These are phyloP conservation scores for Leishmania braziliensis DNA, from an alignment of 208 protist genomes.

Conservation along the genomic window DNA sequence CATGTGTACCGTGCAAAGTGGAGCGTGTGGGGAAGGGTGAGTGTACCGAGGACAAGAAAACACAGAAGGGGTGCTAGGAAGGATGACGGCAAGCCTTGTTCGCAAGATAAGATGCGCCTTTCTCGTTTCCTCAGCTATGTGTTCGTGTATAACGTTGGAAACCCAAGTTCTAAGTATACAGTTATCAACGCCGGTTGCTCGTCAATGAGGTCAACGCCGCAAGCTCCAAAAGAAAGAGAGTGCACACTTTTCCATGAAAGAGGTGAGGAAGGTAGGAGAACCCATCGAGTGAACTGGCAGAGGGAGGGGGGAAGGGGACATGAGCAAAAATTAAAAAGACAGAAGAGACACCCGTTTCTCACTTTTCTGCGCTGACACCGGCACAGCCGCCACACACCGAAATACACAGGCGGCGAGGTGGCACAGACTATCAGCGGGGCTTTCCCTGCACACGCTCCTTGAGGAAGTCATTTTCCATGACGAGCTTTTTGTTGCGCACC, in stretches of 20 bases:
- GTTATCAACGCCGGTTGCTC: background rate
- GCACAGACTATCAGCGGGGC: slow-evolving; percentile 8
- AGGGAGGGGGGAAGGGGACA: background rate
- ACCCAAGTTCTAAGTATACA: background rate
- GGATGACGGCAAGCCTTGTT: background rate
- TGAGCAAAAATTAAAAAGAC: too few species aligned
- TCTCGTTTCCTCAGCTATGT: background rate
- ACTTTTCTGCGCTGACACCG: background rate
- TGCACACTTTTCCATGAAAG: background rate
- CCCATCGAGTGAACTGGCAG: background rate
- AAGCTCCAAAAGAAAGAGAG: background rate
- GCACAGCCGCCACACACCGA: background rate
- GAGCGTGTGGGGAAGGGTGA: background rate
- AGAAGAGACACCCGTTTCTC: background rate
- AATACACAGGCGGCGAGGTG: background rate
- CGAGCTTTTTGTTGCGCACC: slow-evolving; percentile 63
- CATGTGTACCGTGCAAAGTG: background rate
- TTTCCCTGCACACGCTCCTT: slow-evolving; percentile 33
- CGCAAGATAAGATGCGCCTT: background rate
- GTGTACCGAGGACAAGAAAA: background rate
- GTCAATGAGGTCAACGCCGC: background rate
- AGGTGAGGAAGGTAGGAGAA: background rate
- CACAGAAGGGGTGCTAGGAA: background rate
- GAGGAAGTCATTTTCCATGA: slow-evolving; percentile 64
- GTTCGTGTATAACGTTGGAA: background rate